Evolutionary conservation across 805 yeast genomes (phyloP).

Genomic region (Maudiozyma saulgeensis): DNA sequence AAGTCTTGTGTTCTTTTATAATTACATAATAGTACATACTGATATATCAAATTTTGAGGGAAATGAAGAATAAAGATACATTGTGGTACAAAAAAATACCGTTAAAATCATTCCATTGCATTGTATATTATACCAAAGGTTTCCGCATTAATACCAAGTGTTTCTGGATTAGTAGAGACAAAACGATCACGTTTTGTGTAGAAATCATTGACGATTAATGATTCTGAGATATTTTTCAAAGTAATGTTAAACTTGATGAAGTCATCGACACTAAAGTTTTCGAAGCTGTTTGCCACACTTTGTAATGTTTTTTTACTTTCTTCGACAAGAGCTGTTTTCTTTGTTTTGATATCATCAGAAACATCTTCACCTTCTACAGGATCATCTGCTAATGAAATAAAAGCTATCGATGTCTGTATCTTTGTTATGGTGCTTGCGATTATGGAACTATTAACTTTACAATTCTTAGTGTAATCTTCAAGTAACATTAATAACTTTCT

Average conservation of each 20-base stretch:
- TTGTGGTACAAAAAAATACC: not conserved
- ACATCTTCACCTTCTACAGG: constrained; percentile 1
- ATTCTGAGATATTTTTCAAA: constrained; percentile 23
- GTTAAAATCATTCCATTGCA: constrained; percentile 8
- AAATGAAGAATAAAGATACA: not conserved
- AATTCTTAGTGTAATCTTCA: constrained; percentile 25
- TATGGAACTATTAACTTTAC: constrained; percentile 15
- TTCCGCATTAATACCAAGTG: constrained; percentile 18
- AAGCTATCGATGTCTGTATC: constrained; percentile 14
- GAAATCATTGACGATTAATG: constrained; percentile 24
- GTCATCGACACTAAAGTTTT: constrained; percentile 8
- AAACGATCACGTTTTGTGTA: constrained; percentile 18
- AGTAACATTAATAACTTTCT: constrained; percentile 22
- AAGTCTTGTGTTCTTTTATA: not conserved
- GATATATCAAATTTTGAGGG: not conserved
- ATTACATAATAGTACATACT: not conserved
- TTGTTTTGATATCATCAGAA: constrained; percentile 1
- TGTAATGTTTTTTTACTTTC: not conserved
- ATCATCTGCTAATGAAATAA: constrained; percentile 4
- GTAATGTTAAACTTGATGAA: constrained; percentile 13
- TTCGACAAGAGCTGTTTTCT: not conserved
- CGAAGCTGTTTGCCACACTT: constrained; percentile 11
- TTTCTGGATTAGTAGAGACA: constrained; percentile 9
- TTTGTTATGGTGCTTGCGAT: constrained; percentile 11
- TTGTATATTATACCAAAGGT: constrained; percentile 13